phyloP scores from a whole-genome alignment of 345 rosid genomes.

The Punica granatum region DNA sequence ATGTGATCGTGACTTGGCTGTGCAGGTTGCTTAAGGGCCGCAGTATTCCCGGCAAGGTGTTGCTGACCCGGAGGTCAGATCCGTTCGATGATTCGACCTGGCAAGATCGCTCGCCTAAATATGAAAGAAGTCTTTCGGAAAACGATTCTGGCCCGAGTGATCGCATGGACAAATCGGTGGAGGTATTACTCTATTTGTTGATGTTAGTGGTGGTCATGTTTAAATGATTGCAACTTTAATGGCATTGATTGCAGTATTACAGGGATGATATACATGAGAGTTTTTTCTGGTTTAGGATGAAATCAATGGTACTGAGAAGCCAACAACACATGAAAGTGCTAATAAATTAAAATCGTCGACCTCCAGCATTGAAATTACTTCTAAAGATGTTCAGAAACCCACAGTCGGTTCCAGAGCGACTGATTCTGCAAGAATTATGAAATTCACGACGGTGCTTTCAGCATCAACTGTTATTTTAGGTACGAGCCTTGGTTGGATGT shows the following conservation, averaged over 20 bases:
- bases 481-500: conserved; percentile 15
- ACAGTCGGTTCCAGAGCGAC: conserved; percentile 72
- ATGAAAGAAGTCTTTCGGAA: conserved; percentile 64
- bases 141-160: conserved; percentile 63
- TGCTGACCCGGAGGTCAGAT: conserved; percentile 71
- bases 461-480: conserved; percentile 75
- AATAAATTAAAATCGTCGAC: conserved; percentile 40
- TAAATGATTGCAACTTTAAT: not conserved
- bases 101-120: conserved; percentile 46
- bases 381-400: conserved; percentile 45
- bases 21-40: conserved; percentile 82
- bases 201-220: not conserved
- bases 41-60: conserved; percentile 83
- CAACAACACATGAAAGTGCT: conserved; percentile 25
- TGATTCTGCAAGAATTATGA: conserved; percentile 78
- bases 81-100: conserved; percentile 35
- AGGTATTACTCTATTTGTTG: conserved; percentile 26
- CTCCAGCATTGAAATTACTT: conserved; percentile 34
- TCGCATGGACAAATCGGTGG: conserved; percentile 31
- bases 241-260: not conserved
- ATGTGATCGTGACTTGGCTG: not conserved
- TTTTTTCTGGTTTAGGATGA: conserved; percentile 40
- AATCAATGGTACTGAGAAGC: conserved; percentile 26
- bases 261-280: not conserved
- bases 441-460: conserved; percentile 77